Evolutionary conservation across 2,329 filamentous ascomycete species (phyloP), one percentile per base, ranked within the genome.

Genomic region (Xylariales sp.): DNA sequence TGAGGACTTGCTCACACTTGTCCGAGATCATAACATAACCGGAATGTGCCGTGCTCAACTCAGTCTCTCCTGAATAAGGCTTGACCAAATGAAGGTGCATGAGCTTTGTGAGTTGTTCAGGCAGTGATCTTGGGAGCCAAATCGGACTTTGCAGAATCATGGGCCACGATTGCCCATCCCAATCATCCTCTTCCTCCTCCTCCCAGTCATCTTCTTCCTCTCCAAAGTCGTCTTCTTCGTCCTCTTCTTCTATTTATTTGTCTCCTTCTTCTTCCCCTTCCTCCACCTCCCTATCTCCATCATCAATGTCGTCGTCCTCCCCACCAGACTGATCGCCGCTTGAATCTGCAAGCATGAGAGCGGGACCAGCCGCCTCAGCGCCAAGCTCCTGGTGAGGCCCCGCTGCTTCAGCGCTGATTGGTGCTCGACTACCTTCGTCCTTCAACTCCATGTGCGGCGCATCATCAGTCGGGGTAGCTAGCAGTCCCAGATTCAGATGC

Each of bases 61-160:
- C 2, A 5, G 12, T 28, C 12, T 34, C 6, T 14, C 35, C 35
- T 3, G 23, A 18, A 16, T 30, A 38, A 2, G 40, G 40, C 14
- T 34, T 38, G 30, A 38, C 29, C 8, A 41, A 29, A 13, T 41
- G 40, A 4, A 41, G 30, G n/a, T 41, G 40, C 12, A 35, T 41
- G 29, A 41, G 23, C 4, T 23, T 20, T 12, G 18, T 27, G 7
- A 41, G 23, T 4, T 29, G n/a, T 12, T n/a, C 7, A 14, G 29
- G 30, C 10, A 38, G 19, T 11, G 15, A 18, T 11, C 24, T 37
- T 6, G 34, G 34, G n/a, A 37, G 34, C 34, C 34, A 37, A 8
- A 37, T 37, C 6, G 34, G 10, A 11, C 24, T 18, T 14, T 37
- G 34, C 8, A 37, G 14, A 17, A 23, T 18, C 24, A 13, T 29